Conservation (phyloP, 805 yeast species). For the Blastobotrys mokoenaii region DNA sequence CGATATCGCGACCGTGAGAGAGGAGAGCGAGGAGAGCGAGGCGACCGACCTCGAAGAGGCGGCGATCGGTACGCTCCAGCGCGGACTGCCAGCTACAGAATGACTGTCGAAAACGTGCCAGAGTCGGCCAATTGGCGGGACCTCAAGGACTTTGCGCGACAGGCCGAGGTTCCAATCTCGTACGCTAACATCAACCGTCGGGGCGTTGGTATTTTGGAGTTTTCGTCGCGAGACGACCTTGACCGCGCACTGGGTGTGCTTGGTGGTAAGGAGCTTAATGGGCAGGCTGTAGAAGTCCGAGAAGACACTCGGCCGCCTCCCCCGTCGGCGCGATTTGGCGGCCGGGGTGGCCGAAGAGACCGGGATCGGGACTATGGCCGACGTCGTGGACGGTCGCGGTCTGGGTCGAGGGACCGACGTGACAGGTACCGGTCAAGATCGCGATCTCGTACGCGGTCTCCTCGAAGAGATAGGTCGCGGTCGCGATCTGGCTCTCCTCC, state of each 20-base stretch:
- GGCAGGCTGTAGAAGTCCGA: conserved; percentile 57
- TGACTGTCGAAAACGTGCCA: conserved; percentile 12
- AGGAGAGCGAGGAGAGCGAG: conserved; percentile 14
- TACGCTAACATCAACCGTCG: conserved; percentile 32
- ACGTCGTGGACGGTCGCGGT: conserved; percentile 40
- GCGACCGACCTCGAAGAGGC: conserved; percentile 10
- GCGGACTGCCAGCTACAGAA: background rate
- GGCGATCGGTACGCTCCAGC: conserved; percentile 2
- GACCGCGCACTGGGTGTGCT: conserved; percentile 60
- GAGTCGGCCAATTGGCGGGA: conserved; percentile 40
- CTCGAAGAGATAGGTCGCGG: conserved; percentile 34
- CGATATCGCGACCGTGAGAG: conserved; percentile 12
- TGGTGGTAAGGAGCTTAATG: conserved; percentile 66
- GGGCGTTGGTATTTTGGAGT: conserved; percentile 29
- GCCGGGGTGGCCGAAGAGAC: conserved; percentile 31
- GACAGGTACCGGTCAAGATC: conserved; percentile 22
- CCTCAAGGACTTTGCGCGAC: conserved; percentile 58
- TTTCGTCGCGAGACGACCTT: conserved; percentile 55
- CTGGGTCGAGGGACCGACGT: conserved; percentile 28
- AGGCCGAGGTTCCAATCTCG: conserved; percentile 36
- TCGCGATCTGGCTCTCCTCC: background rate
- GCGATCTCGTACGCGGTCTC: conserved; percentile 27
- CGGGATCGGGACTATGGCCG: conserved; percentile 36
- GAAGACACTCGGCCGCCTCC: conserved; percentile 48
- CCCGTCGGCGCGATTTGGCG: conserved; percentile 25